Conservation (phyloP, 2,329 filamentous ascomycete species). For the Rhytidhysteron rufulum region DNA sequence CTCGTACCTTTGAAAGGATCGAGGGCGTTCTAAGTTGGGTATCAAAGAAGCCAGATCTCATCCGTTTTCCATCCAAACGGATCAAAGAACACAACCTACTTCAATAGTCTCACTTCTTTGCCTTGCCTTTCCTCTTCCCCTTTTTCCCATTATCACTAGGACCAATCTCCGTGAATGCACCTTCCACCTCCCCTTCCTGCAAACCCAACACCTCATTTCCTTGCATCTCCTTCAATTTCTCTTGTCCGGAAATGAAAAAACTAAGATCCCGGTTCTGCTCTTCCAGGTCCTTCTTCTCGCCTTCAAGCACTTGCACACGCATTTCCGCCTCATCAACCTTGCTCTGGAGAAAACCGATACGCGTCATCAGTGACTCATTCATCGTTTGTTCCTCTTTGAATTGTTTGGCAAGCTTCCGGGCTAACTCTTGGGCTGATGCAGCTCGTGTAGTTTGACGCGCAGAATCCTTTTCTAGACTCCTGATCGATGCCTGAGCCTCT, state of each 20-base stretch:
- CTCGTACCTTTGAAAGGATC: too few relatives aligned
- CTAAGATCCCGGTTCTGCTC: slow-evolving; percentile 84
- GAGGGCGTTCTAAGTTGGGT: too few relatives aligned
- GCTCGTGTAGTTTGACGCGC: slow-evolving; percentile 54
- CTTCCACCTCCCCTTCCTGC: slow-evolving; percentile 59
- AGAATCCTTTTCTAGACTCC: slow-evolving; percentile 68
- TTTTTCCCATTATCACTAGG: slow-evolving; percentile 12
- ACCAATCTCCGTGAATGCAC: slow-evolving; percentile 28
- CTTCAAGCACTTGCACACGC: slow-evolving; percentile 37
- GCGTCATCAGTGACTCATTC: slow-evolving; percentile 72
- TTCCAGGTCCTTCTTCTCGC: slow-evolving; percentile 66
- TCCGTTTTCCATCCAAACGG: too few relatives aligned
- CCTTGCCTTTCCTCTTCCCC: slow-evolving; percentile 20
- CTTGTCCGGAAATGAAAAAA: slow-evolving; percentile 81
- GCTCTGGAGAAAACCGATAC: slow-evolving; percentile 67
- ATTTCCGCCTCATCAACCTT: slow-evolving; percentile 55
- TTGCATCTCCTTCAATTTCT: slow-evolving; percentile 71
- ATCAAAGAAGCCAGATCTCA: too few relatives aligned
- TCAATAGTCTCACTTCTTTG: slow-evolving; percentile 6
- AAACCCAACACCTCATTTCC: slow-evolving; percentile 66
- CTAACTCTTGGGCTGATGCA: slow-evolving; percentile 69
- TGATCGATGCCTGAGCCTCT: slow-evolving; percentile 54
- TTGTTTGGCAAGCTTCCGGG: slow-evolving; percentile 69
- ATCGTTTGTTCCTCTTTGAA: slow-evolving; percentile 85
- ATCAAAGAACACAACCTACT: too few relatives aligned